These are phyloP conservation scores for Rutstroemia sp. DNA, from an alignment of 2,329 filamentous ascomycete species.

Conservation along the genomic window DNA sequence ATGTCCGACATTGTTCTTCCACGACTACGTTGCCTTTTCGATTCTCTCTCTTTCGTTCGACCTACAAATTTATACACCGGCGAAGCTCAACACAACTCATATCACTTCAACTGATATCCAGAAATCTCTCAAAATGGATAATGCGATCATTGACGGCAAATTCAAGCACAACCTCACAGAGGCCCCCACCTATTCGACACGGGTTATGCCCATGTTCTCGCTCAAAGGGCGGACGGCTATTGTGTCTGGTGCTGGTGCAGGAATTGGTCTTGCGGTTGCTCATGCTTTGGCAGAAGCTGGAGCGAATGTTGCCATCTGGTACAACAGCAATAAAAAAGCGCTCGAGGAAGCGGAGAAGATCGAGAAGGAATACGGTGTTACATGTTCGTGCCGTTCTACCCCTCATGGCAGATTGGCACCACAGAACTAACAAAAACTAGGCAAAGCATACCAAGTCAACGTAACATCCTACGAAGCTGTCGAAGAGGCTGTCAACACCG, in stretches of 20 bases:
- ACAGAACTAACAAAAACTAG: constrained; percentile 28
- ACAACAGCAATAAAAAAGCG: constrained; percentile 60
- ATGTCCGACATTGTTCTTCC: too few species aligned
- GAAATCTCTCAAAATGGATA: constrained; percentile 10
- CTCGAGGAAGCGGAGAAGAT: constrained; percentile 55
- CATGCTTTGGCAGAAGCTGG: constrained; percentile 38
- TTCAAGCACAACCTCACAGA: constrained; percentile 52
- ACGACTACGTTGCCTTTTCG: too few species aligned
- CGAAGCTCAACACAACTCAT: neutral
- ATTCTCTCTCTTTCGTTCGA: too few species aligned
- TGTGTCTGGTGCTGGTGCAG: constrained; percentile 37
- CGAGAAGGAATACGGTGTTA: constrained; percentile 57
- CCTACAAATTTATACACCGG: too few species aligned
- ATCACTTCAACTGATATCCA: neutral
- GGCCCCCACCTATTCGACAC: constrained; percentile 34
- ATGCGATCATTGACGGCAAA: constrained; percentile 30
- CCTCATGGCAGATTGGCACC: neutral
- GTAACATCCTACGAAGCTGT: constrained; percentile 41
- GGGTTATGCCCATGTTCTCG: constrained; percentile 54
- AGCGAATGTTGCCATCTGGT: constrained; percentile 42
- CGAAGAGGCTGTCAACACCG: constrained; percentile 36
- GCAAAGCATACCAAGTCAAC: constrained; percentile 56
- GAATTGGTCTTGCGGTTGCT: constrained; percentile 40
- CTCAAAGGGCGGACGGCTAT: constrained; percentile 50
- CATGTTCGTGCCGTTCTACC: constrained; percentile 41